Evolutionary conservation across 495 filamentous ascomycete genomes (phyloP).

Genomic region (Alectoria sarmentosa): DNA sequence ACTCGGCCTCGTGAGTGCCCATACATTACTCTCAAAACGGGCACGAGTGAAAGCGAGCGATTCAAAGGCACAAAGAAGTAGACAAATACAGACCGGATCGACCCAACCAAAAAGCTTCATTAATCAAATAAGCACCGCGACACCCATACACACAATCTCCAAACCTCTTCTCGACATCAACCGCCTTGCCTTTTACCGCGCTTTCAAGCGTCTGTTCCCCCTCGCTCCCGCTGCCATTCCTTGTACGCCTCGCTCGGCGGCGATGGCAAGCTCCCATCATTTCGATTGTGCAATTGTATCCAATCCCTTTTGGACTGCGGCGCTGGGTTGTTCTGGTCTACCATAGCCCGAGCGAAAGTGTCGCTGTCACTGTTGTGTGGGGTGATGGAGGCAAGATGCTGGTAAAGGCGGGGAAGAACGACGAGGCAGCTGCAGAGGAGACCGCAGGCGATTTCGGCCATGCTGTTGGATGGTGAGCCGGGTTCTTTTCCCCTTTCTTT

Average conservation of each 20-base stretch:
- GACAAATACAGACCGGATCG: no score
- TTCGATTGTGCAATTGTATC: not conserved
- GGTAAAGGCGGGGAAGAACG: slow-evolving; percentile 15
- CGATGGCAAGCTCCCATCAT: not conserved
- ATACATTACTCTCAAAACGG: no score
- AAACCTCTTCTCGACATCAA: not conserved
- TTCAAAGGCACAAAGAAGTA: no score
- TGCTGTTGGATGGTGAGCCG: not conserved
- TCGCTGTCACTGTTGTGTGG: not conserved
- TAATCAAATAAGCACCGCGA: not conserved
- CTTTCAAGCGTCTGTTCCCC: not conserved
- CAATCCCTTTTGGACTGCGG: not conserved
- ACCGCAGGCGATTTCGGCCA: slow-evolving; percentile 18
- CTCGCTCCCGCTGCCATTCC: not conserved
- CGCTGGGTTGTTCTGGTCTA: not conserved
- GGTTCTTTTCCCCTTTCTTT: not conserved
- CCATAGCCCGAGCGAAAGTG: not conserved
- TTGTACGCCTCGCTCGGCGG: not conserved
- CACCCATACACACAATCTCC: not conserved
- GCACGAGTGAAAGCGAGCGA: no score
- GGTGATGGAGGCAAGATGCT: slow-evolving; percentile 1
- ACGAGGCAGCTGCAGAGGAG: slow-evolving; percentile 18
- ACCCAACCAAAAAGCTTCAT: no score
- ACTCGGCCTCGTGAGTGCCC: no score
- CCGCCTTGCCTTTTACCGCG: not conserved